Base-by-base conservation (phyloP, 2,329 filamentous ascomycete species). In the Scleromitrula shiraiana region DNA sequence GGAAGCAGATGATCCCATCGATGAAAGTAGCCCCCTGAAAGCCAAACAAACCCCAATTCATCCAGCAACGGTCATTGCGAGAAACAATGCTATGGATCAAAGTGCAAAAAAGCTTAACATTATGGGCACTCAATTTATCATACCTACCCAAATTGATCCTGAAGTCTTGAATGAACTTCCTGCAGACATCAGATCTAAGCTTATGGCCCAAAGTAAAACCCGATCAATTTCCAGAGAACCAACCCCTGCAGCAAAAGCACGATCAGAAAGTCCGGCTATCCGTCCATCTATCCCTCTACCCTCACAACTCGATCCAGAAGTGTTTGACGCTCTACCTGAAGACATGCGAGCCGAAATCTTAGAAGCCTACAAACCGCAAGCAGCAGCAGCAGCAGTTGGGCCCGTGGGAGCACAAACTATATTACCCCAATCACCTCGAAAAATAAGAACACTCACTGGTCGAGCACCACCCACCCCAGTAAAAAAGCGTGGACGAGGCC, bases 331-430 rank as follows among this genome's bases (percentile, higher is more conserved):
- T 1, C 71, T 98, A 1, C 93, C 93, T 0, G 81, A 85, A 30
- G 88, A 95, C 53, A 80, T 98, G 62, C 86, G 90, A 53, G 79
- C 82, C 2, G 93, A 97, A 65, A 73, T 97, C 0, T 67, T 96
- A 7, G 82, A 78, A 2, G 81, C 84, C 27, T 95, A 95, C 61
- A 50, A 61, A 49, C 12, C 60, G 56, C 27, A 54, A 44, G 32
- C 59, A 10, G 27, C 17, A 45, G 41, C 26, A 59, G 7, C 36
- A 9, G 9, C 14, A 6, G 22, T 19, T 14, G 30, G 5, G 12
- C 30, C 22, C 24, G 50, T 55, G 64, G 64, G 45, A 20, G 40
- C 42, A 59, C 56, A 66, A 65, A 46, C 62, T 56, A 46, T 63
- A 56, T 32, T 57, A 58, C 48, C 64, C 19, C 64, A 67, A 61